These are phyloP conservation scores for Solanum arcanum DNA, from an alignment of 257 asterid genomes.

Conservation along the genomic window DNA sequence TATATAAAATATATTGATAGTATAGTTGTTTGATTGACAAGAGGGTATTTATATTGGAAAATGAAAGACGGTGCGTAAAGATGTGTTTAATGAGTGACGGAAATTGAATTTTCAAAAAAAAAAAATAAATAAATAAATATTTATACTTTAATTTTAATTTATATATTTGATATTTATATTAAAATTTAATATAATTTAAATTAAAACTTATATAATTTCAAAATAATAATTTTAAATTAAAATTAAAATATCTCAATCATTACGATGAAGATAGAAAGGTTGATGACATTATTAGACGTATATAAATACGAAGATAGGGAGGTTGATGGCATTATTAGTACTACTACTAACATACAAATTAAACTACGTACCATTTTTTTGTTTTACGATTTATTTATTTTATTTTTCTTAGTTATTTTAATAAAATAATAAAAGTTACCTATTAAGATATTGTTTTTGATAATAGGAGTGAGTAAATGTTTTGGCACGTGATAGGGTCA, in stretches of 20 bases:
- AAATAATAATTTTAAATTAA: too few species aligned
- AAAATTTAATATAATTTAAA: too few species aligned
- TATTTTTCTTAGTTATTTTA: too few species aligned
- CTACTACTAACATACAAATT: background rate
- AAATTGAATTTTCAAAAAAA: background rate
- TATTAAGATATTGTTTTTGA: too few species aligned
- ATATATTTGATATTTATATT: too few species aligned
- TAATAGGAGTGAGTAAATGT: background rate
- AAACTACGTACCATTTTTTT: background rate
- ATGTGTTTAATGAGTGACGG: background rate
- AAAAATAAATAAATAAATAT: too few species aligned
- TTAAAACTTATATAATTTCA: accelerated
- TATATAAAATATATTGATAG: background rate
- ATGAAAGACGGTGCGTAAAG: background rate
- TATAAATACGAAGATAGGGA: background rate
- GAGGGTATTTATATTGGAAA: background rate
- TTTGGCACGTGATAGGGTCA: background rate
- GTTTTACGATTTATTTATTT: background rate
- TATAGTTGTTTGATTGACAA: background rate
- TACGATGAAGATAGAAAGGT: background rate
- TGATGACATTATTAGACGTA: too few species aligned
- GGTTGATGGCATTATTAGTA: too few species aligned
- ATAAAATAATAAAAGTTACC: too few species aligned
- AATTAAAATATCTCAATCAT: too few species aligned
- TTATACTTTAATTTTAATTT: too few species aligned